phyloP scores from a whole-genome alignment of 805 yeast genomes.

The Candida palmyrensis region DNA sequence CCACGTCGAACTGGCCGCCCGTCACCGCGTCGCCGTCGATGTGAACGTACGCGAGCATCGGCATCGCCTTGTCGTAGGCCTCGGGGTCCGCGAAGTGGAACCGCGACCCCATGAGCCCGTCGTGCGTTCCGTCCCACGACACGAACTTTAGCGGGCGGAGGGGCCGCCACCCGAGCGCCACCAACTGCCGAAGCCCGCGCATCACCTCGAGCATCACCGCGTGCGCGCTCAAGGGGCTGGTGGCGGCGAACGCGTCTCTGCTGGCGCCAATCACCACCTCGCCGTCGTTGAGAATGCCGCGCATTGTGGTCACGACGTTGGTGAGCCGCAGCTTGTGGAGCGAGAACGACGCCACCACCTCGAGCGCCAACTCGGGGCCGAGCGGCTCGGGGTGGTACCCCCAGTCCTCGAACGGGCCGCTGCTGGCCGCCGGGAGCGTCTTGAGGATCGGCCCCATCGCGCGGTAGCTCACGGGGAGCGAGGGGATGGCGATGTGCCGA shows the following conservation, averaged over 20 bases:
- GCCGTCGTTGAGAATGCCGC: conserved; percentile 36
- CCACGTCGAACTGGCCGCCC: conserved; percentile 31
- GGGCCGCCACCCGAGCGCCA: conserved; percentile 38
- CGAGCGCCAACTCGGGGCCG: conserved; percentile 9
- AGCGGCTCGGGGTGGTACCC: conserved; percentile 17
- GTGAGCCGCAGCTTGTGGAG: conserved; percentile 9
- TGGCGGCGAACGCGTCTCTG: conserved; percentile 31
- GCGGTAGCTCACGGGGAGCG: conserved; percentile 24
- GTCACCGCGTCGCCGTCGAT: conserved; percentile 35
- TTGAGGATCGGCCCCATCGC: conserved; percentile 21
- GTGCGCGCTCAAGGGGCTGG: conserved; percentile 35
- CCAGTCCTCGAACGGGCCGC: conserved; percentile 16
- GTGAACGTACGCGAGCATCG: conserved; percentile 31
- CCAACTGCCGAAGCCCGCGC: conserved; percentile 27
- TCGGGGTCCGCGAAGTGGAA: conserved; percentile 15
- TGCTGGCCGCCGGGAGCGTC: conserved; percentile 10
- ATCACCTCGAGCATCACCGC: conserved; percentile 35
- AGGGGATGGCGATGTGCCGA: conserved; percentile 12
- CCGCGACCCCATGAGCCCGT: conserved; percentile 29
- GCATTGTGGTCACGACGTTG: conserved; percentile 27
- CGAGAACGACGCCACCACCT: conserved; percentile 12
- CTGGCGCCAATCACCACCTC: conserved; percentile 36
- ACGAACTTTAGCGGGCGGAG: conserved; percentile 34
- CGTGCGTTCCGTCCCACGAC: conserved; percentile 36
- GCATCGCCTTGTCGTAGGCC: conserved; percentile 15